Evolutionary conservation across 768 basidiomycete genomes (phyloP), one percentile per base, ranked within the genome.

Genomic region (Hygrophoropsis aurantiaca): DNA sequence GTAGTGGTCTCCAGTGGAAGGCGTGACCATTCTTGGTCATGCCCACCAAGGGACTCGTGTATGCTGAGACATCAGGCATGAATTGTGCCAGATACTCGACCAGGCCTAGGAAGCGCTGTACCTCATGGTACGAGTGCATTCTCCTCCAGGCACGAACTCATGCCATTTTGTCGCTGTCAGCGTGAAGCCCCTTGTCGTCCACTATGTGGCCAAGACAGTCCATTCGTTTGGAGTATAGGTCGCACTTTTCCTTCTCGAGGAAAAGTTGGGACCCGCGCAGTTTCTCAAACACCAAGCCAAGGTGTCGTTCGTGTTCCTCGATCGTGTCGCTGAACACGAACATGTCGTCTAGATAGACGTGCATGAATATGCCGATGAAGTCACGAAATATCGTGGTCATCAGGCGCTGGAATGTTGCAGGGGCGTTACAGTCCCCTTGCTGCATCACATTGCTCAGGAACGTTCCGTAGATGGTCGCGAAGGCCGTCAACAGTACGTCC

Each of bases 171-270:
- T 66, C 62, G 0, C 48, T n/a, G 30, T 68, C 66, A 0, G 59
- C 59, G 37, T 62, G 58, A 0, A 71, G 44, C 0, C 68, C 67
- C 0, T 48, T 13, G n/a, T n/a, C n/a, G n/a, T n/a, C 64, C 3
- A 71, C 60, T 0, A 61, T 15, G 32, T 67, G 69, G 0, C 69
- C 67, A 0, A 70, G 51, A 15, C 57, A 58, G 21, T 68, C 59
- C 54, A 69, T 46, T 2, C 30, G 4, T 13, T 26, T 33, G 0
- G 57, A 48, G 20, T 54, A 62, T 3, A 67, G 23, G 6, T 66
- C 48, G 1, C 50, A 47, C 45, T 70, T 71, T 4, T 46, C 25
- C 1, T 26, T 25, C 10, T 56, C 57, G 0, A 69, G 51, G 49
- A 52, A 67, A 3, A 72, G 50, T 6, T 56, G 15, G 1, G 53